Base-by-base conservation (phyloP, 352 stramenopile genomes). In the Globisporangium acanthophoron region DNA sequence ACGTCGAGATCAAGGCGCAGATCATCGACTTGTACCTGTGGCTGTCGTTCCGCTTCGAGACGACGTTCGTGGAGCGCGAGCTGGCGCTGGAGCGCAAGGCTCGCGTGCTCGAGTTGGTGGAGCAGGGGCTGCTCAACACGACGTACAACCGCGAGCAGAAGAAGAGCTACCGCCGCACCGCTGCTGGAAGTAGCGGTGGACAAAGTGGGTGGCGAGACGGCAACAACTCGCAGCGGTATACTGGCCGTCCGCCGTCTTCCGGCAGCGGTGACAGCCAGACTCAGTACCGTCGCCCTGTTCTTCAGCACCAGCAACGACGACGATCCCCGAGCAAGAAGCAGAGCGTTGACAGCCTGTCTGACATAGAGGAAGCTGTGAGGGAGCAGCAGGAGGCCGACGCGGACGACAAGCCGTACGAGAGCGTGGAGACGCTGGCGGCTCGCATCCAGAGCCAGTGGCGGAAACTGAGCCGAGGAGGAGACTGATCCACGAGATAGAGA, bases 1-100 rank as follows among this genome's bases (percentile, higher is more conserved):
- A 93, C 47, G 69, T 98, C 4, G 97, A 97, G 69, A 87, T 84
- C 58, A 89, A 97, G 59, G 84, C 96, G 56, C 85, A 94, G 65
- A 87, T 97, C 59, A 88, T 98, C 44, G 93, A 98, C 56, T 46
- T 98, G 39, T 98, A 98, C 71, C 61, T 98, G 20, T 98, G 96
- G 96, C 74, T 98, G 1, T 91, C 90, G 48, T 86, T 81, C 53
- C 92, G 92, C 44, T 97, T 98, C 64, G 78, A 91, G 33, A 77
- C 79, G 12, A 93, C 82, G 37, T 96, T 96, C 56, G 80, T 80
- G 13, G 76, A 90, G 67, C 74, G 88, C 18, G 71, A 81, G 24
- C 35, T 88, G 27, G 83, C 83, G 20, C 44, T 90, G 3, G 77
- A 88, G 44, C 49, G 88, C 58, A 92, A 92, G 60, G 60, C 59